phyloP scores from a whole-genome alignment of 2,329 filamentous ascomycete genomes.

The Hypoxylon rubiginosum region DNA sequence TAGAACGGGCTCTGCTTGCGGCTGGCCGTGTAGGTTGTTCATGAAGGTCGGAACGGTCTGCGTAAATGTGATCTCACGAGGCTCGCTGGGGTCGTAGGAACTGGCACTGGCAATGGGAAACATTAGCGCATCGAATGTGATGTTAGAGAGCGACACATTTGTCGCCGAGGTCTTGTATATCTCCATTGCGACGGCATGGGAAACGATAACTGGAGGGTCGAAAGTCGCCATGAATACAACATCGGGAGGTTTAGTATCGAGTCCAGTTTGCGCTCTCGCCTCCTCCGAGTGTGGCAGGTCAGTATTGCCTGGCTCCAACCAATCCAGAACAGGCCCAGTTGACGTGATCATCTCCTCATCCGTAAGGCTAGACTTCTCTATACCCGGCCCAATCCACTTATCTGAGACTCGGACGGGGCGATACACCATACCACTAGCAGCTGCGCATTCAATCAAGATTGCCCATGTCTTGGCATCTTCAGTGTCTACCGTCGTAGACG shows the following conservation, averaged over 20 bases:
- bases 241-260: constrained; percentile 73
- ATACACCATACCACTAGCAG: constrained; percentile 57
- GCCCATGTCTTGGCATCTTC: constrained; percentile 70
- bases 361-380: constrained; percentile 69
- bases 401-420: constrained; percentile 78
- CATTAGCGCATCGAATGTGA: constrained; percentile 70
- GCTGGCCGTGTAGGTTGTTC: constrained; percentile 45
- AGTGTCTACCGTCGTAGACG: constrained; percentile 53
- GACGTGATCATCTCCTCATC: constrained; percentile 58
- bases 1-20: constrained; percentile 43
- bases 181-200: constrained; percentile 72
- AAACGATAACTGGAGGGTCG: constrained; percentile 79
- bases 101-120: constrained; percentile 67
- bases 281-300: constrained; percentile 65
- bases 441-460: constrained; percentile 75
- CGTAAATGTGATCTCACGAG: constrained; percentile 66
- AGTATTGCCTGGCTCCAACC: constrained; percentile 78
- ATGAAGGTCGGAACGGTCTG: constrained; percentile 61
- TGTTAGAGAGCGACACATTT: constrained; percentile 56
- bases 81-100: constrained; percentile 69
- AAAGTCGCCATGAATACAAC: constrained; percentile 82
- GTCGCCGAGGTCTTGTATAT: constrained; percentile 71
- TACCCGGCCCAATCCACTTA: constrained; percentile 77
- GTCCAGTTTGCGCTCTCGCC: constrained; percentile 64
- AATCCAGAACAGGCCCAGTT: constrained; percentile 68